A percentile compares a stretch with the other conserved stretches of the same genome.
These are phyloP conservation scores for Schizosaccharomyces lindneri DNA, from an alignment of 805 yeast genomes.

Conservation along the genomic window DNA sequence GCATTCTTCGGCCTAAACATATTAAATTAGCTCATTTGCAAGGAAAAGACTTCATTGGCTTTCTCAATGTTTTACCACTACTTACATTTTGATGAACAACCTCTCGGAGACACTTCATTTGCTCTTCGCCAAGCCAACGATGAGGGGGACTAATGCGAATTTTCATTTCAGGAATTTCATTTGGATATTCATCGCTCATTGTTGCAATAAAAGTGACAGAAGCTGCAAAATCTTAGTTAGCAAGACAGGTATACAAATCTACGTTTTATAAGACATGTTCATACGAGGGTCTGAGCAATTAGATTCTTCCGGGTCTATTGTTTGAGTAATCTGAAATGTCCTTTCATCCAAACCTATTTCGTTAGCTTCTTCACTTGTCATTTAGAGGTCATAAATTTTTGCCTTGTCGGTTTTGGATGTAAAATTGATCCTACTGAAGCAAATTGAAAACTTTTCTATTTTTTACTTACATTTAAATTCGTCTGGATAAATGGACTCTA, in stretches of 20 bases:
- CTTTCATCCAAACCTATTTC: background rate
- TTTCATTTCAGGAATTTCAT: background rate
- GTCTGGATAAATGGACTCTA: conserved; percentile 1
- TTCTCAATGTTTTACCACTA: background rate
- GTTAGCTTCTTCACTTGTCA: background rate
- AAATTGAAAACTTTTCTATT: background rate
- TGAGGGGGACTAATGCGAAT: background rate
- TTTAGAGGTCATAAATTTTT: background rate
- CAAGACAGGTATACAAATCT: background rate
- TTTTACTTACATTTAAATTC: background rate
- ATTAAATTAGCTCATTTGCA: background rate
- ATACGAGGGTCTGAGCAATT: background rate
- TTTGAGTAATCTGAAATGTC: background rate
- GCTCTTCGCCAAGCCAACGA: background rate
- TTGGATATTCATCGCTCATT: background rate
- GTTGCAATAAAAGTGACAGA: background rate
- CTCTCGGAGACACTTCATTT: background rate
- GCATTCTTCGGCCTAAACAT: conserved; percentile 9
- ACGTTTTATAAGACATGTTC: background rate
- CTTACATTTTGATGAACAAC: background rate
- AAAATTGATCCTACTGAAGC: too few relatives aligned
- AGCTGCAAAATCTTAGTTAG: background rate
- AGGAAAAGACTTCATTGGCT: background rate
- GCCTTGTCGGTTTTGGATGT: background rate
- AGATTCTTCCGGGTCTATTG: background rate